phyloP scores from a whole-genome alignment of 306 rosid species.

The Malus sieversii region DNA sequence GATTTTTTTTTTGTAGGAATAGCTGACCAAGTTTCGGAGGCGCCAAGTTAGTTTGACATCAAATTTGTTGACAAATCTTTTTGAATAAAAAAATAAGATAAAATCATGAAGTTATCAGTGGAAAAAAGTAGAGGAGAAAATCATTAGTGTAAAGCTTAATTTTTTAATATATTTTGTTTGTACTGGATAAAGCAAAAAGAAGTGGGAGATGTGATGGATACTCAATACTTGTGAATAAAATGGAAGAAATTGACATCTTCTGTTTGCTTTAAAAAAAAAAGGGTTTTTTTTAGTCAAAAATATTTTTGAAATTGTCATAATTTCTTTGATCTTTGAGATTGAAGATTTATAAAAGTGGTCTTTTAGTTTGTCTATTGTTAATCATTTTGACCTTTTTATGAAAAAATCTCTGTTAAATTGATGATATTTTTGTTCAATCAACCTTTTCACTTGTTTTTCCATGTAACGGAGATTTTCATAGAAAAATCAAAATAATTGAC shows the following conservation, averaged over 20 bases:
- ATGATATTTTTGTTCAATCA: too few relatives aligned
- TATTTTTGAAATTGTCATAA: too few relatives aligned
- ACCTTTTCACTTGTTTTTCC: too few relatives aligned
- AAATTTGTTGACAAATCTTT: not conserved
- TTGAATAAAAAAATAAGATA: constrained; percentile 8
- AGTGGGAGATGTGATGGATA: constrained; percentile 27
- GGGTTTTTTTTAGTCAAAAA: too few relatives aligned
- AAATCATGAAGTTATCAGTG: not conserved
- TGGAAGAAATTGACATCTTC: constrained; percentile 27
- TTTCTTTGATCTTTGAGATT: too few relatives aligned
- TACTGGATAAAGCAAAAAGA: constrained; percentile 23
- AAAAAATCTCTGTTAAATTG: too few relatives aligned
- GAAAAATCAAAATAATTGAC: too few relatives aligned
- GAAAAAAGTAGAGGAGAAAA: constrained; percentile 1
- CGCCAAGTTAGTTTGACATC: constrained; percentile 8
- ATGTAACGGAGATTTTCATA: accelerated
- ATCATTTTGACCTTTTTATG: not conserved
- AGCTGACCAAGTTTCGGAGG: constrained; percentile 5
- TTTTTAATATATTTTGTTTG: constrained; percentile 10
- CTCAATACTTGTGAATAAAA: constrained; percentile 24
- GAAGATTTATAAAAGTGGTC: too few relatives aligned
- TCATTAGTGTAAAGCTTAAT: not conserved
- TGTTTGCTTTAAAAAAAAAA: constrained; percentile 24
- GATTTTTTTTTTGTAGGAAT: constrained; percentile 29
- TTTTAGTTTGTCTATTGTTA: accelerated